Evolutionary conservation across 2,329 filamentous ascomycete species (phyloP), one percentile per base, ranked within the genome.

Genomic region (Colletotrichum chrysophilum): DNA sequence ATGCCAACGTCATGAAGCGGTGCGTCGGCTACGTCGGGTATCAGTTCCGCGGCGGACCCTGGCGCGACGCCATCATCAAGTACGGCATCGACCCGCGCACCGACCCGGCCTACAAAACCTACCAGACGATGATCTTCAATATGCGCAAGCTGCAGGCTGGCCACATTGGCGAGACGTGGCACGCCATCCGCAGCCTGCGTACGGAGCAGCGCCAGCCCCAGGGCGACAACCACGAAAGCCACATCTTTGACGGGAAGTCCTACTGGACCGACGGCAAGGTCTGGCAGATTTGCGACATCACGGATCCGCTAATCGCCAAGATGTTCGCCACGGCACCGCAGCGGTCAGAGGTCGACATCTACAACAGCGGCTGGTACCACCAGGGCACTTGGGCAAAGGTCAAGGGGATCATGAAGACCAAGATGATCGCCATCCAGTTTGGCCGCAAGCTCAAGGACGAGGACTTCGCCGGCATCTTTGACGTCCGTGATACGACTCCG

Each of bases 221-320:
- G 12, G 85, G 86, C 60, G 85, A 86, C 28, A 82, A 86, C 38
- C 84, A 83, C 24, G 74, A 76, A 34, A 93, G 89, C 69, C 96
- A 98, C 83, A 87, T 96, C 2, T 98, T 98, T 84, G 95, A 97
- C 76, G 96, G 96, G 62, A 88, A 92, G 75, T 90, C 89, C 3
- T 91, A 96, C 70, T 91, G 92, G 18, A 90, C 91, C 2, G 96
- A 98, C 80, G 96, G 96, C 52, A 97, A 97, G 80, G 93, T 97
- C 66, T 99, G 96, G 94, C 97, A 98, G 87, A 91, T 97, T 30
- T 98, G 96, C 85, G 97, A 99, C 83, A 93, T 98, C 70, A 94
- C 92, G 0, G 96, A 98, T 80, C 94, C 95, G 0, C 81, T 96
- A 2, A 87, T 98, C 2, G 86, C 87, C 1, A 84, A 87, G 13